These are phyloP conservation scores for Physcia stellaris DNA, from an alignment of 495 filamentous ascomycete species.

Conservation along the genomic window DNA sequence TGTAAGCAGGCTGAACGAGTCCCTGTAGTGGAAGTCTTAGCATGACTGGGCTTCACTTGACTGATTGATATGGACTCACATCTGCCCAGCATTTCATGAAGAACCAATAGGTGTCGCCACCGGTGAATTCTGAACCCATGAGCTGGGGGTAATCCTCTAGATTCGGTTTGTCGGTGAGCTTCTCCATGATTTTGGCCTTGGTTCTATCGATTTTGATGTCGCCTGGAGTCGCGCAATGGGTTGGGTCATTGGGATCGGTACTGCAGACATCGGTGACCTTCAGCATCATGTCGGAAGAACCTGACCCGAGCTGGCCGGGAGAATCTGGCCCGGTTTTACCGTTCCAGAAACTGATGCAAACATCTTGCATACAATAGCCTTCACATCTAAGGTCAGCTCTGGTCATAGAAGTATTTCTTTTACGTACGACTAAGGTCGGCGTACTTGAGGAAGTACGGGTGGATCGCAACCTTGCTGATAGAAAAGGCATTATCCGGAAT, in stretches of 20 bases:
- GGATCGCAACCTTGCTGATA: slow-evolving; percentile 16
- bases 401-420: neutral
- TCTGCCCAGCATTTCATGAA: slow-evolving; percentile 19
- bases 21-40: slow-evolving; percentile 5
- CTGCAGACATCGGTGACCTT: slow-evolving; percentile 17
- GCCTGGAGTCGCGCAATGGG: slow-evolving; percentile 12
- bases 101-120: slow-evolving; percentile 11
- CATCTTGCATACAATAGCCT: slow-evolving; percentile 18
- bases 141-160: neutral
- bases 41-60: neutral
- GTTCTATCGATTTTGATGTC: slow-evolving; percentile 15
- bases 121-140: slow-evolving; percentile 5
- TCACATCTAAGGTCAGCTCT: neutral
- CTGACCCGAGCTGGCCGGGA: no score
- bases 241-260: slow-evolving; percentile 13
- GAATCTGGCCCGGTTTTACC: slow-evolving; percentile 4
- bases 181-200: slow-evolving; percentile 10
- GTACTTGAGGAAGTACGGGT: slow-evolving; percentile 19
- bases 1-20: slow-evolving; percentile 10
- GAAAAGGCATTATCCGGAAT: slow-evolving; percentile 16
- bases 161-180: neutral
- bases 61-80: slow-evolving; percentile 1
- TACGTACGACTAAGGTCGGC: slow-evolving; percentile 14
- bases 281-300: slow-evolving; percentile 16
- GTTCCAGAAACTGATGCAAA: slow-evolving; percentile 17